A percentile compares a stretch with the other conserved stretches of the same genome.
Evolutionary conservation across 1,284 basidiomycete genomes (phyloP).

Genomic region (Malassezia brasiliensis): DNA sequence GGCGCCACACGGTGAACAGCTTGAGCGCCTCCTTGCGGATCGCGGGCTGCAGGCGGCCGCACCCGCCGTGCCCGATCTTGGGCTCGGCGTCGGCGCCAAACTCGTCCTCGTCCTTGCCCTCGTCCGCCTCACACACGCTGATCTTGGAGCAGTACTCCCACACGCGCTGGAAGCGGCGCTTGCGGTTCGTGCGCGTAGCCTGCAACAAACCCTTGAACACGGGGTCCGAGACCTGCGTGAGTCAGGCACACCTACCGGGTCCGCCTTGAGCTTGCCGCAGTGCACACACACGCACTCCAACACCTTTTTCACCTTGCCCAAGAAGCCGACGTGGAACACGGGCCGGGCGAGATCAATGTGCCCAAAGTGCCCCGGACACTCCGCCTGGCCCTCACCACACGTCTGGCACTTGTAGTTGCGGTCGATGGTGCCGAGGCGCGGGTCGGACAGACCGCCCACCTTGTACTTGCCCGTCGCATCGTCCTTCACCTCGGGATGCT

Average conservation of each 20-base stretch:
- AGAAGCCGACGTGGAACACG: slow-evolving; percentile 93
- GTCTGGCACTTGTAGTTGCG: slow-evolving; percentile 99
- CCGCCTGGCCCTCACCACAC: slow-evolving; percentile 64
- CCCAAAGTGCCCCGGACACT: slow-evolving; percentile 85
- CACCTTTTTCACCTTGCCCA: slow-evolving; percentile 99
- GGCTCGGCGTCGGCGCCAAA: slow-evolving; percentile 51
- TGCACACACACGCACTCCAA: slow-evolving; percentile 96
- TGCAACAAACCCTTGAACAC: slow-evolving; percentile 38
- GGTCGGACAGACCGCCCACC: slow-evolving; percentile 90
- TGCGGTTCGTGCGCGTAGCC: slow-evolving; percentile 35
- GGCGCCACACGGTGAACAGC: slow-evolving; percentile 90
- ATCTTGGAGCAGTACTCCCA: slow-evolving; percentile 48
- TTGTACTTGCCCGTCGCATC: slow-evolving; percentile 67
- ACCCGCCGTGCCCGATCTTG: slow-evolving; percentile 66
- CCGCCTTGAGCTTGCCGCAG: slow-evolving; percentile 93
- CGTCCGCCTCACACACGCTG: slow-evolving; percentile 58
- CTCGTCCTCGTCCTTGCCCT: slow-evolving; percentile 49
- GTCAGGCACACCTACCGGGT: slow-evolving; percentile 49
- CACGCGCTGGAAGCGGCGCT: slow-evolving; percentile 41
- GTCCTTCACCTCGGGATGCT: slow-evolving; percentile 96
- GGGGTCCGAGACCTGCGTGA: slow-evolving; percentile 31
- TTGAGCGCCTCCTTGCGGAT: slow-evolving; percentile 92
- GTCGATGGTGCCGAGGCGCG: slow-evolving; percentile 93
- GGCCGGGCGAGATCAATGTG: slow-evolving; percentile 94
- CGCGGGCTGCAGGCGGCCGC: slow-evolving; percentile 81